Percentiles rank a stretch among this genome's conserved stretches.
Evolutionary conservation across 208 protist species (phyloP).

Genomic region (Crithidia brevicula): DNA sequence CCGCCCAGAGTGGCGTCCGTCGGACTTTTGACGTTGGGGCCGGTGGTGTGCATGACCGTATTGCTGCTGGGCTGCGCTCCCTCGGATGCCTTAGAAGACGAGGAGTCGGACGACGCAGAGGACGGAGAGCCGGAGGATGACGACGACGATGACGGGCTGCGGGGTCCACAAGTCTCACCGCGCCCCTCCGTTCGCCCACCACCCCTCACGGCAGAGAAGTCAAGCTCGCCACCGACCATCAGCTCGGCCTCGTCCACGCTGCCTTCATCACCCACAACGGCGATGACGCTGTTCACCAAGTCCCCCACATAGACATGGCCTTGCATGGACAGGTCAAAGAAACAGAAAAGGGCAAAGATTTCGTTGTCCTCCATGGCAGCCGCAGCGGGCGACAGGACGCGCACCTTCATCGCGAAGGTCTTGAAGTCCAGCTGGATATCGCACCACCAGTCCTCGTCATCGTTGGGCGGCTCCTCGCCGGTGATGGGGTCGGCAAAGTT

Average conservation of each 20-base stretch:
- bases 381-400: constrained; percentile 52
- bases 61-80: no score
- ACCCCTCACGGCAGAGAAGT: constrained; percentile 39
- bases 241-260: constrained; percentile 48
- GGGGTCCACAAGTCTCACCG: not conserved
- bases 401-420: constrained; percentile 63
- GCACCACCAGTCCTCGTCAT: constrained; percentile 34
- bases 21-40: not conserved
- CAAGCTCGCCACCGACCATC: constrained; percentile 43
- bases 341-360: constrained; percentile 76
- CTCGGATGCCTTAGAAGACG: no score
- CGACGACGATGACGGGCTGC: not conserved
- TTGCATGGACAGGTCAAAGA: constrained; percentile 59
- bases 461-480: not conserved
- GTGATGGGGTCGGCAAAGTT: not conserved
- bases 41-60: not conserved
- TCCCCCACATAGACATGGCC: constrained; percentile 74
- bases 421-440: constrained; percentile 65
- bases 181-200: not conserved
- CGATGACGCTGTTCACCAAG: constrained; percentile 53
- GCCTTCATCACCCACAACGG: constrained; percentile 36
- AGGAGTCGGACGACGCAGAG: not conserved
- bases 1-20: not conserved
- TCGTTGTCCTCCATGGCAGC: constrained; percentile 75
- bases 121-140: constrained; percentile 1